Evolutionary conservation across 768 basidiomycete species (phyloP).

Genomic region (Mrakia hoshinonis): DNA sequence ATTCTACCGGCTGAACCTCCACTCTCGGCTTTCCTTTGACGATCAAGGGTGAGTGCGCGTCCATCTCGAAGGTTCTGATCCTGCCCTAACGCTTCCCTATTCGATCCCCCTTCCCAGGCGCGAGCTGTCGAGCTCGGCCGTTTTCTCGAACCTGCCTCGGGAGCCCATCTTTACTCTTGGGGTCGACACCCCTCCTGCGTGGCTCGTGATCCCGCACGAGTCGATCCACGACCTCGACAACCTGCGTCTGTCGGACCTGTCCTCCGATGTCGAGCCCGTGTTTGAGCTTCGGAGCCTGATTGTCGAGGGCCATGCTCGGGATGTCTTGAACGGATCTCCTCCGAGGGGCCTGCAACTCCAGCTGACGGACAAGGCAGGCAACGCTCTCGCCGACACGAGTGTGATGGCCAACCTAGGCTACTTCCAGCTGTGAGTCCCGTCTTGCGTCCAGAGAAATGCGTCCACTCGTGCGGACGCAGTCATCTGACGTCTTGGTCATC

Average conservation of each 20-base stretch:
- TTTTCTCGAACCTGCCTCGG: conserved; percentile 70
- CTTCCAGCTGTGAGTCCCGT: conserved; percentile 59
- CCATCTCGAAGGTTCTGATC: not conserved
- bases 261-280: conserved; percentile 38
- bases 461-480: not conserved
- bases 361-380: conserved; percentile 47
- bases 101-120: not conserved
- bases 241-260: conserved; percentile 66
- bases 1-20: conserved; percentile 76
- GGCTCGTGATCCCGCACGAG: conserved; percentile 85
- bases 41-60: conserved; percentile 53
- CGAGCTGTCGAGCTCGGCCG: not conserved
- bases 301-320: conserved; percentile 88
- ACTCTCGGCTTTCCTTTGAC: conserved; percentile 55
- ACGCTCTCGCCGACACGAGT: conserved; percentile 68
- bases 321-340: conserved; percentile 54
- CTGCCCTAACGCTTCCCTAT: not conserved
- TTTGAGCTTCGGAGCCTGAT: conserved; percentile 87
- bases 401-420: conserved; percentile 94
- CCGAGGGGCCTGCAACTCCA: conserved; percentile 89
- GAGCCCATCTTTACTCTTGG: conserved; percentile 90
- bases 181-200: conserved; percentile 81
- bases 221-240: conserved; percentile 92
- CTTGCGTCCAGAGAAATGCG: no score
- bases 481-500: not conserved